Evolutionary conservation across 164 flowering plant genomes (phyloP), one percentile per base, ranked within the genome.

Genomic region (Saururus chinensis): DNA sequence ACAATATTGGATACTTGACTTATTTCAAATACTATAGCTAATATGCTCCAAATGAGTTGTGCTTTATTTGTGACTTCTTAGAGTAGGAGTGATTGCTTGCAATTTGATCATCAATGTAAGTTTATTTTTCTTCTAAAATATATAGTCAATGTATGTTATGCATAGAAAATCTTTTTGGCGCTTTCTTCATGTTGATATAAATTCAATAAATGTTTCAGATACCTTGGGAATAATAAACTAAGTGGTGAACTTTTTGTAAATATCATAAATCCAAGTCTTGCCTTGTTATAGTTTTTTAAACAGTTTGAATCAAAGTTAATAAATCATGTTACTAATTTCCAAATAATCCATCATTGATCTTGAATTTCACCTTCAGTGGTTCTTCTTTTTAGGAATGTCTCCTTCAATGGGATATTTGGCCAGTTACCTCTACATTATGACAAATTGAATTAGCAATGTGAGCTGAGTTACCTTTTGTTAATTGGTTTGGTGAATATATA

Each of bases 181-280:
- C n/a, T n/a, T n/a, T 54, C 4, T 54, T 4, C 57, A 54, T 54
- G 19, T 54, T 54, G 17, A 9, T 54, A 9, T 53, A 23, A 25
- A 51, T 10, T 57, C 41, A 35, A 6, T 30, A n/a, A n/a, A n/a
- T n/a, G n/a, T n/a, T n/a, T 56, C 83, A 80, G 83, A 61, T 80
- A 71, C 71, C 81, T 80, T 65, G 83, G 83, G 61, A 75, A 64
- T 65, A 80, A 80, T 64, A 73, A 67, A 67, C 71, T 80, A 57
- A 65, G 4, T 42, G 83, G 81, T 51, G 64, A 69, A 60, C 83
- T n/a, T n/a, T n/a, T n/a, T 49, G 59, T 59, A 60, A 70, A 70
- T 26, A 69, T 77, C 60, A 60, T 71, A 48, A 59, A 68, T 62
- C 67, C 79, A 66, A 59, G 56, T 16, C 83, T 80, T 48, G 53